A percentile compares a stretch with the other conserved stretches of the same genome.
Evolutionary conservation across 345 rosid species (phyloP).

Genomic region (Linum trigynum): DNA sequence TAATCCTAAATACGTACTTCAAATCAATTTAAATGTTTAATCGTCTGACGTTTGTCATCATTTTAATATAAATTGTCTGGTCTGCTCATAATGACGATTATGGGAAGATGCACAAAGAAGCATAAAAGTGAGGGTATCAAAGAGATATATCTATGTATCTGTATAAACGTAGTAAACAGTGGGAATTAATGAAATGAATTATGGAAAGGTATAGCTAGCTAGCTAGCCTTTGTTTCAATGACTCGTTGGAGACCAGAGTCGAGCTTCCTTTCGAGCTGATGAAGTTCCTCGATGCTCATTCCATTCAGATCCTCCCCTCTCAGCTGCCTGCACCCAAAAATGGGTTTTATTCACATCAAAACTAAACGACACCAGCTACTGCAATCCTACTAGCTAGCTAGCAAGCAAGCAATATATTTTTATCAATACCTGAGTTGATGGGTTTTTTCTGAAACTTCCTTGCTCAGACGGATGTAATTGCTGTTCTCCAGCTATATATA

Average conservation of each 20-base stretch:
- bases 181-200: too few relatives aligned
- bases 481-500: slow-evolving; percentile 20
- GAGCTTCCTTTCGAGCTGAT: slow-evolving; percentile 16
- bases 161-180: too few relatives aligned
- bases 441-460: slow-evolving; percentile 28
- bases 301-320: slow-evolving; percentile 32
- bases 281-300: slow-evolving; percentile 16
- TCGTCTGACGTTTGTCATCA: too few relatives aligned
- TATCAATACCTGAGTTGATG: slow-evolving; percentile 30
- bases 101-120: too few relatives aligned
- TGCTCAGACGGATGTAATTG: slow-evolving; percentile 16
- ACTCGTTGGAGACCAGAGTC: slow-evolving; percentile 21
- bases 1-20: too few relatives aligned
- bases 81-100: too few relatives aligned
- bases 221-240: slow-evolving; percentile 22
- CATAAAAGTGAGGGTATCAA: too few relatives aligned
- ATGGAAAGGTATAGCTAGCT: neutral
- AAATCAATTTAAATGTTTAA: neutral
- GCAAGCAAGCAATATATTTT: neutral
- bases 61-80: too few relatives aligned
- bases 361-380: too few relatives aligned
- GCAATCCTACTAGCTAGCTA: neutral
- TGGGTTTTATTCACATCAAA: neutral
- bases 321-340: slow-evolving; percentile 15
- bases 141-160: too few relatives aligned